A percentile compares a stretch with the other conserved stretches of the same genome.
Evolutionary conservation across 495 filamentous ascomycete genomes (phyloP).

Genomic region (Ramalina intermedia): DNA sequence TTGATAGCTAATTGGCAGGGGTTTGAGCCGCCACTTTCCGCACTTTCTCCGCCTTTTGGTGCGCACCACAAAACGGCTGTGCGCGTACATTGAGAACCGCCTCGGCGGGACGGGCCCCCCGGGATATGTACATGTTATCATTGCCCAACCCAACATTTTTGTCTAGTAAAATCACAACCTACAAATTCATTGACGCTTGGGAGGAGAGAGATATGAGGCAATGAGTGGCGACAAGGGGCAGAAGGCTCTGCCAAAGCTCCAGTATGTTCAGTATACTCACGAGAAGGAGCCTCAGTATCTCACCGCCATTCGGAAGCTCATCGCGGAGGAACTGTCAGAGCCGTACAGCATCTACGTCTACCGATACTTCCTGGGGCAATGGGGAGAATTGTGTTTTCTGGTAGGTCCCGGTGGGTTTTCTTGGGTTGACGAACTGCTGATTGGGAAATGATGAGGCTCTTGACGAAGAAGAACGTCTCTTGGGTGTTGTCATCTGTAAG

Average conservation of each 20-base stretch:
- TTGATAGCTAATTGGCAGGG: no score
- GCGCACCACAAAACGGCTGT: no score
- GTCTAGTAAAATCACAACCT: no score
- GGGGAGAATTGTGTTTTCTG: slow-evolving; percentile 92
- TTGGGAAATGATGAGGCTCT: slow-evolving; percentile 41
- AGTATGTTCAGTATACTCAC: slow-evolving; percentile 57
- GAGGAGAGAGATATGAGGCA: no score
- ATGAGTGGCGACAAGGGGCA: no score
- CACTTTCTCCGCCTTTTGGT: no score
- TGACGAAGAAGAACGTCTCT: slow-evolving; percentile 36
- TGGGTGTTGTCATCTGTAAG: slow-evolving; percentile 94
- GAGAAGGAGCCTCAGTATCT: slow-evolving; percentile 68
- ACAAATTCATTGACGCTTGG: neutral
- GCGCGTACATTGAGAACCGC: no score
- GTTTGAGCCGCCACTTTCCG: no score
- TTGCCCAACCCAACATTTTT: no score
- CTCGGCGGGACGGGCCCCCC: no score
- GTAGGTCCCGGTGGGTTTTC: slow-evolving; percentile 24
- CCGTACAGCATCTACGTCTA: slow-evolving; percentile 99
- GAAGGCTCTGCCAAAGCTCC: no score
- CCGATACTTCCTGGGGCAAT: slow-evolving; percentile 96
- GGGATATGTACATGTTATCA: no score
- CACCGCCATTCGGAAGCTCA: slow-evolving; percentile 76
- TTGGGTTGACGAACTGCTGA: neutral
- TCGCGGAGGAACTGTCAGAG: slow-evolving; percentile 93